Base-by-base conservation (phyloP, 2,329 filamentous ascomycete genomes). In the Alternaria solani region DNA sequence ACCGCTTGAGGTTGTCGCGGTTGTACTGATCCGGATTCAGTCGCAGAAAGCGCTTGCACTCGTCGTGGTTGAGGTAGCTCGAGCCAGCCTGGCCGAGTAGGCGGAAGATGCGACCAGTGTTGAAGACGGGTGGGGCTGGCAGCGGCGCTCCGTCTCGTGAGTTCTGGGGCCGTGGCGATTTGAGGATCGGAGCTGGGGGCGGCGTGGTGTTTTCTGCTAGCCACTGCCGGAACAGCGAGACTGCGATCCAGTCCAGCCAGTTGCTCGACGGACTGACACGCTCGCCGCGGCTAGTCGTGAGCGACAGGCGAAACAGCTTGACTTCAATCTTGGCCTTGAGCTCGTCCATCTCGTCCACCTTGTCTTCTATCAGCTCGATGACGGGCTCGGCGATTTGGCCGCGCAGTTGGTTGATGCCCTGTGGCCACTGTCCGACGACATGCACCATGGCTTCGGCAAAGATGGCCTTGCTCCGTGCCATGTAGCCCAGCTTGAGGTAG, bases 401-500 rank as follows among this genome's bases (percentile, higher is more conserved):
- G 58, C 92, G 88, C 36, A 97, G 86, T 69, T 92, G 92, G 26
- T 90, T 87, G 69, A 93, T 87, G 16, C 91, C 93, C 0, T 87
- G 83, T 0, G 94, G 94, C 94, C 94, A 98, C 76, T 96, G 92
- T 3, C 94, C 94, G 0, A 97, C 94, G 0, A 97, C 93, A 72
- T 98, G 94, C 53, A 97, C 92, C 49, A 98, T 84, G 0, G 94
- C 93, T 81, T 98, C 85, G 28, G 80, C 80, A 75, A 94, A 91
- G 60, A 90, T 87, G 42, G 94, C 89, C 66, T 91, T 91, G 71
- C 90, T 94, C 44, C 92, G 88, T 8, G 93, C 90, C 42, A 97
- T 85, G 72, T 93, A 97, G 38, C 93, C 94, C 1, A 98, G 86
- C 59, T 94, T 94, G 48, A 97, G 86, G 75, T 97, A 98, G 61